Evolutionary conservation across 2,329 filamentous ascomycete genomes (phyloP), one percentile per base, ranked within the genome.

Genomic region (Diatrype stigma): DNA sequence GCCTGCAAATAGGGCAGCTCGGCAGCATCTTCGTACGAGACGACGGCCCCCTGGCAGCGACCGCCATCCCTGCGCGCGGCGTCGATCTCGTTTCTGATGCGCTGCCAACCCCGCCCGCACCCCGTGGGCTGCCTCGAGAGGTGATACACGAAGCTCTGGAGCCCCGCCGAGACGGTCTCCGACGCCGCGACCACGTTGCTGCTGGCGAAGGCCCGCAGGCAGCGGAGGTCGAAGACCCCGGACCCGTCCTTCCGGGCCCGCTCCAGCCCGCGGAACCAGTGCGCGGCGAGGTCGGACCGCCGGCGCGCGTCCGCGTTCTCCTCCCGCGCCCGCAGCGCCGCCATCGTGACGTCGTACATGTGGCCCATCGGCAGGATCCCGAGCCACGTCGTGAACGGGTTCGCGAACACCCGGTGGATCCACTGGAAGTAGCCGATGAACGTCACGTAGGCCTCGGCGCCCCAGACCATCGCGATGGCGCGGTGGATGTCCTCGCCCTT

Each of bases 1-100:
- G 63, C 61, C 30, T 56, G 51, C 37, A 64, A 52, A 51, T 65
- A 65, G 1, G 57, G 57, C 6, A 63, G 54, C 28, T 54, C 46
- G 32, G 52, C 46, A 12, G 60, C 51, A 23, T 60, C 58, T 45
- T 54, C 51, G 11, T 50, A 57, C 28, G 55, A 45, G 8, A 58
- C 40, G 19, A 55, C 16, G 23, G 45, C 21, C 34, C 47, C 32
- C 14, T 49, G 22, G 45, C 53, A 52, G 7, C n/a, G 48, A 46
- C 51, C 51, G n/a, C n/a, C 26, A 30, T 42, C 34, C 34, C 42
- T 45, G 21, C 23, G 42, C 2, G 56, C 55, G 8, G 37, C 48
- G 23, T 53, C 49, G 17, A 59, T 57, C 51, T 59, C 55, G 19
- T 47, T 45, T n/a, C 35, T 40, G 19, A 51, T 45, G 8, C 50